A percentile compares a stretch with the other conserved stretches of the same genome.
Conservation (phyloP, 1,139 yeast genomes). For the Lodderomyces jiufengensis region DNA sequence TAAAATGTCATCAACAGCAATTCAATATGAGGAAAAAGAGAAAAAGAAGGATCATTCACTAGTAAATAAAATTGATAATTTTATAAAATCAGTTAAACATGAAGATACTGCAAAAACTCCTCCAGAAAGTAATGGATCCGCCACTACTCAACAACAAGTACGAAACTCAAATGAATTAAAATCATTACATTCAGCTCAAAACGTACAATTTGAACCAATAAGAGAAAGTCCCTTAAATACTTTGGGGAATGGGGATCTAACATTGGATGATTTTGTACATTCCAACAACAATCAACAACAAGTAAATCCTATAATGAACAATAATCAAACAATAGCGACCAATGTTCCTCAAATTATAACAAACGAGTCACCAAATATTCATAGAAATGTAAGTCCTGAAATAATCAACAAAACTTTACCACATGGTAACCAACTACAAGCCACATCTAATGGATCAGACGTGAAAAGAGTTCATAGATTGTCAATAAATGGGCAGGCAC, state of each 20-base stretch:
- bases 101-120: constrained; percentile 7
- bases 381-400: constrained; percentile 21
- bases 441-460: constrained; percentile 9
- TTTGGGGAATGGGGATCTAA: constrained; percentile 69
- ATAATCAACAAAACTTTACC: constrained; percentile 17
- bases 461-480: constrained; percentile 19
- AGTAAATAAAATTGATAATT: constrained; percentile 18
- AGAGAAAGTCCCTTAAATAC: constrained; percentile 56
- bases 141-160: constrained; percentile 1
- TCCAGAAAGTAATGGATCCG: neutral
- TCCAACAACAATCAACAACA: constrained; percentile 18
- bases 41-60: constrained; percentile 18
- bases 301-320: constrained; percentile 1
- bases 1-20: constrained; percentile 13
- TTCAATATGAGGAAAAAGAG: constrained; percentile 7
- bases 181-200: constrained; percentile 10
- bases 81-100: constrained; percentile 17
- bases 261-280: constrained; percentile 47
- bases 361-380: constrained; percentile 14
- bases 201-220: constrained; percentile 55
- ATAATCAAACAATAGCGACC: neutral
- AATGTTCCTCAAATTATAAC: constrained; percentile 6
- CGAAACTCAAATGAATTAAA: constrained; percentile 4
- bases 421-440: constrained; percentile 9
- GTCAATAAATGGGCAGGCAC: constrained; percentile 13